Conservation (phyloP, 2,329 filamentous ascomycete genomes). For the Ceratocystis cacaofunesta region DNA sequence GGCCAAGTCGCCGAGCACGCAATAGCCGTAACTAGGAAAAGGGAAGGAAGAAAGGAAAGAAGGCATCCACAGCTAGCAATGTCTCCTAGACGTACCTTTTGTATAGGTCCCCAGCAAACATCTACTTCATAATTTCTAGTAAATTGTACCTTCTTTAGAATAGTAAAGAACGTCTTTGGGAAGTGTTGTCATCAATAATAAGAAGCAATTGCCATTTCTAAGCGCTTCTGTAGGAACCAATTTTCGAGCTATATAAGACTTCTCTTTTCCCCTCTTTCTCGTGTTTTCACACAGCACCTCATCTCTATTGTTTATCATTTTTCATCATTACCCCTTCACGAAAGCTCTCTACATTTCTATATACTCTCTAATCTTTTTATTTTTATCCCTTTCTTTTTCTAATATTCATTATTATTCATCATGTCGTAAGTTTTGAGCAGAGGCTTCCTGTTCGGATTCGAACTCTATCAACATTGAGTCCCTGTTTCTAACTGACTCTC, state of each 20-base stretch:
- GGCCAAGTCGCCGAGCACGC: constrained; percentile 14
- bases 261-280: constrained; percentile 10
- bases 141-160: background rate
- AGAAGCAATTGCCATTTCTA: constrained; percentile 10
- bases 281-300: background rate
- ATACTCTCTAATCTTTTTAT: no score
- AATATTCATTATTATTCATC: constrained; percentile 6
- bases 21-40: constrained; percentile 5
- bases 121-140: background rate
- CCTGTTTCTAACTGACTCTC: background rate
- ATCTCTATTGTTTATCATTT: background rate
- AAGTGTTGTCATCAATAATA: constrained; percentile 1
- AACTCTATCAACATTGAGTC: no score
- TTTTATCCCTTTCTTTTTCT: background rate
- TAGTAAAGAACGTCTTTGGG: background rate
- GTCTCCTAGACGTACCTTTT: constrained; percentile 6
- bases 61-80: background rate
- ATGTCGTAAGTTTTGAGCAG: constrained; percentile 14
- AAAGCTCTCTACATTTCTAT: no score
- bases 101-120: background rate
- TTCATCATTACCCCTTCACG: background rate
- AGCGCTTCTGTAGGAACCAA: constrained; percentile 4
- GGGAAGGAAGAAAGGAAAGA: background rate
- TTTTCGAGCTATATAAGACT: constrained; percentile 12
- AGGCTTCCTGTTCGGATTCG: background rate